phyloP scores from a whole-genome alignment of 2,329 filamentous ascomycete genomes.

The Xylaria sp. region DNA sequence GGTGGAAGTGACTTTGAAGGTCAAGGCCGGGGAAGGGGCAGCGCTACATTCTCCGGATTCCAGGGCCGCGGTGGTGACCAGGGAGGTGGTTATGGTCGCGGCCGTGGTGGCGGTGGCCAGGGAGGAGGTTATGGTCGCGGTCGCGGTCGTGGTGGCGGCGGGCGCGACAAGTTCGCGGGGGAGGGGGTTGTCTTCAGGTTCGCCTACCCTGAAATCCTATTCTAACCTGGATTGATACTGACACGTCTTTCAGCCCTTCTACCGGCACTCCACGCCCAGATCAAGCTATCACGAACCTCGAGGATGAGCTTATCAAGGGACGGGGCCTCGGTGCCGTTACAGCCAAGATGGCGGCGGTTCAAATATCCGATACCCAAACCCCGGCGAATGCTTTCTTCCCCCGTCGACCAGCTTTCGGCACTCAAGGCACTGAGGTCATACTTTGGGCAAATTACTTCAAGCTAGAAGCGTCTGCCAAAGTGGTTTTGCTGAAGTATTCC shows the following conservation, averaged over 20 bases:
- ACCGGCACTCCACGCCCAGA: conserved; percentile 43
- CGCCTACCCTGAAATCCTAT: conserved; percentile 27
- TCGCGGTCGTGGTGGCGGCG: conserved; percentile 36
- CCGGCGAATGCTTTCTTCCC: conserved; percentile 52
- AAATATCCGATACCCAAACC: conserved; percentile 40
- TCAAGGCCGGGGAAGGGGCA: conserved; percentile 41
- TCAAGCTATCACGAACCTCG: conserved; percentile 51
- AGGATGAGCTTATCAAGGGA: conserved; percentile 55
- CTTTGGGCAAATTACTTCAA: conserved; percentile 68
- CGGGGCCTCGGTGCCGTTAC: conserved; percentile 48
- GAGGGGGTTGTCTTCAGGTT: conserved; percentile 49
- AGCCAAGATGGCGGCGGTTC: conserved; percentile 53
- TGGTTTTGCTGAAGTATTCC: conserved; percentile 58
- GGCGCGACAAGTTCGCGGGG: conserved; percentile 42
- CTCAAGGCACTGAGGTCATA: conserved; percentile 54
- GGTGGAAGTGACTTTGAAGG: conserved; percentile 30
- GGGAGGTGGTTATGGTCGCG: conserved; percentile 21
- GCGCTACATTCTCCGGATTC: conserved; percentile 35
- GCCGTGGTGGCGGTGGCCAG: conserved; percentile 27
- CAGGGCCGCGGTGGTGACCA: conserved; percentile 33
- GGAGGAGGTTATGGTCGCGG: conserved; percentile 27
- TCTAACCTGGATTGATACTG: conserved; percentile 13
- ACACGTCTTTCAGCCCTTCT: conserved; percentile 39
- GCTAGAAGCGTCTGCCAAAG: conserved; percentile 53
- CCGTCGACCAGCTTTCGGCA: conserved; percentile 62